Conservation (phyloP, 352 stramenopile species). For the Globisporangium acanthophoron region DNA sequence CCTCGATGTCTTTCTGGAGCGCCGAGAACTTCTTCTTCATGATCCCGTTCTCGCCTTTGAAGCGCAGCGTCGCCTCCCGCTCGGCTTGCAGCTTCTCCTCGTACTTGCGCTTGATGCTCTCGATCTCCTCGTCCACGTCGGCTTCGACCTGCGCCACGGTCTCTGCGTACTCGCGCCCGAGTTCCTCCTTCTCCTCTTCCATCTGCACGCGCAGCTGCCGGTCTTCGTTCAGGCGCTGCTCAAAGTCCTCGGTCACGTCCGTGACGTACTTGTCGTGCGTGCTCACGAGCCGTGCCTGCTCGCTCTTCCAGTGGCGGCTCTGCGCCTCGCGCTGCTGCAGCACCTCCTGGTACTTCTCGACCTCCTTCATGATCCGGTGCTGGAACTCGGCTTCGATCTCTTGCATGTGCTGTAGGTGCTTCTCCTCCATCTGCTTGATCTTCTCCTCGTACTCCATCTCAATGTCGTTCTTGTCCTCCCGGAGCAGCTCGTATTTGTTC, state of each 20-base stretch:
- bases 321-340: constrained; percentile 84
- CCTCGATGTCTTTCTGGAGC: constrained; percentile 92
- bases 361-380: constrained; percentile 91
- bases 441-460: constrained; percentile 90
- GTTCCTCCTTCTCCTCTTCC: constrained; percentile 88
- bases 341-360: constrained; percentile 89
- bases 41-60: constrained; percentile 95
- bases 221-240: constrained; percentile 87
- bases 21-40: constrained; percentile 96
- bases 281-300: constrained; percentile 51
- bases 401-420: constrained; percentile 89
- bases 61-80: constrained; percentile 87
- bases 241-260: constrained; percentile 91
- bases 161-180: constrained; percentile 79
- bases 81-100: constrained; percentile 89
- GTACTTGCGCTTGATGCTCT: constrained; percentile 87
- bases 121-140: constrained; percentile 90
- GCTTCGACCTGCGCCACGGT: constrained; percentile 88
- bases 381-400: constrained; percentile 89
- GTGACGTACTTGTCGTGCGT: constrained; percentile 81
- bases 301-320: constrained; percentile 58
- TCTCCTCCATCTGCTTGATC: constrained; percentile 90
- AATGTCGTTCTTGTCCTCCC: constrained; percentile 89
- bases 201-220: constrained; percentile 76
- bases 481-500: constrained; percentile 91